Base-by-base conservation (phyloP, 805 yeast species). In the Cyberlindnera lachancei region DNA sequence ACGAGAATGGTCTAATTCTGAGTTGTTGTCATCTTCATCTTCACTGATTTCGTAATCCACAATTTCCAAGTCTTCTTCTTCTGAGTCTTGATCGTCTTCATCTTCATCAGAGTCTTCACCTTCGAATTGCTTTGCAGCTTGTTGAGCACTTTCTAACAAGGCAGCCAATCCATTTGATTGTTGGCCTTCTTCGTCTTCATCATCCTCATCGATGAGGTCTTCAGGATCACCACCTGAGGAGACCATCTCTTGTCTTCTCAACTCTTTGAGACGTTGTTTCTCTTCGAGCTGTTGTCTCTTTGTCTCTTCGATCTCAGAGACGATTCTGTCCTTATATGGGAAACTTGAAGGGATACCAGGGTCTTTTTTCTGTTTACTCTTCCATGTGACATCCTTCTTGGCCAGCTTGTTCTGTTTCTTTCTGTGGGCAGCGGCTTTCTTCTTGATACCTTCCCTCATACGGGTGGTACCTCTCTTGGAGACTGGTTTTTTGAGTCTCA, bases 351-450 rank as follows among this genome's bases (percentile, higher is more conserved):
- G 98, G 47, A 92, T 90, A 44, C 97, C 97, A 9, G 90, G 88
- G 56, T 88, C 96, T 61, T 85, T 90, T 50, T 74, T 75, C 36
- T 63, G 61, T 51, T 78, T 76, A 13, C 95, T 83, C 56, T 74
- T 86, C 98, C 98, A 92, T 12, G 97, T 92, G 4, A 75, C 75
- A 57, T 90, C 96, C 54, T 75, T 87, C 70, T 92, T 92, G 14
- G 95, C 72, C 17, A 56, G 44, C 63, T 92, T 92, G 48, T 69
- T 73, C 56, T 83, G 81, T 55, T 92, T 92, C 60, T 94, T 77
- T 43, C 80, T 72, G 48, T 88, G 90, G 7, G 97, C 96, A 25
- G 90, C 73, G 3, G 95, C 88, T 63, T 92, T 92, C 74, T 87
- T 92, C 66, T 85, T 82, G 56, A 92, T 87, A 42, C 98, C 98